Evolutionary conservation across 768 basidiomycete genomes (phyloP), one percentile per base, ranked within the genome.

Genomic region (Pholiota molesta): DNA sequence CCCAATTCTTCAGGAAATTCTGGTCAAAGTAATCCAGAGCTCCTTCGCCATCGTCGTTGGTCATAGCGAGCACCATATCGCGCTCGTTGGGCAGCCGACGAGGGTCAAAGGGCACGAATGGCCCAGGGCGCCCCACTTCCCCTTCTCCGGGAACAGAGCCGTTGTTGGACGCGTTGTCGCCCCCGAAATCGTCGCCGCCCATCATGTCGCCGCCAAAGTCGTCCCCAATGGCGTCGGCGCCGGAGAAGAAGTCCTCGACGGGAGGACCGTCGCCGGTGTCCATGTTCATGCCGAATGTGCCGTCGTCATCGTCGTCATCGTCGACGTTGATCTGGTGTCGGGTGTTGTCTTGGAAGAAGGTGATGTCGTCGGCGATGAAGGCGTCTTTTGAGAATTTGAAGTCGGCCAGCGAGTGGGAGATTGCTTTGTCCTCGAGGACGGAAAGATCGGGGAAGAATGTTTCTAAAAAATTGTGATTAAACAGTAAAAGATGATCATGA

Each of bases 11-110:
- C 68, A 89, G 80, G 69, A 92, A 83, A 63, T 80, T 86, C 68
- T 88, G 84, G 73, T 99, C 96, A 71, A 99, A 97, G 74, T 97
- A 97, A 68, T 96, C 95, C 60, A 91, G 86, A 60, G 82, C 84
- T 2, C 78, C 80, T n/a, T 80, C 82, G 7, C 74, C 79, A 64
- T 83, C 78, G 2, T 78, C 83, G 54, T 87, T 86, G 3, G 86
- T 86, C 88, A 97, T 92, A 0, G 92, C 92, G 83, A 98, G 85
- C 54, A 95, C 84, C 29, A 97, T 79, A 65, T 95, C 92, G 5
- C 90, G 82, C 60, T 92, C 87, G 65, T 86, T 89, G 7, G 90
- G 89, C 47, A 82, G 80, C n/a, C 82, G 80, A 40, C 91, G 82
- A 8, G 95, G 95, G 73, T 98, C 95, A 71, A 97, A 99, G 1